Base-by-base conservation (phyloP, 495 filamentous ascomycete species). In the Choiromyces venosus region DNA sequence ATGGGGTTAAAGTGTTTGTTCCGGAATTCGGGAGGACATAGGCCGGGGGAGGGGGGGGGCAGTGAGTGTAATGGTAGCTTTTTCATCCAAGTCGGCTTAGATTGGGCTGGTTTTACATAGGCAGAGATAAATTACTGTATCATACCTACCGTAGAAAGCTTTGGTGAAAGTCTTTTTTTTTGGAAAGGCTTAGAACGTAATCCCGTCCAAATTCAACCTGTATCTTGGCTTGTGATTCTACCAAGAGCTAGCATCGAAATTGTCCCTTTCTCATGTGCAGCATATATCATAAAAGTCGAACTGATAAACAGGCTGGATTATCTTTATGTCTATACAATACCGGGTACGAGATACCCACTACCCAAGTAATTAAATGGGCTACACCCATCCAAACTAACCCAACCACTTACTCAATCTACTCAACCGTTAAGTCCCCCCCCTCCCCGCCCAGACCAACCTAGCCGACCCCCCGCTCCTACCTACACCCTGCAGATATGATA, bases 1-100 rank as follows among this genome's bases (percentile, higher is more conserved):
- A 71, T 9, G 90, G 90, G 2, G 85, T 89, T 5, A 84, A 82
- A 74, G 83, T 86, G 0, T 92, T 87, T 79, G 87, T 91, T 82
- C 87, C 90, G 8, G 91, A 93, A 66, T 89, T 86, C 78, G 84
- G 85, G 21, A 79, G 78, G 65, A 14, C 25, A 29, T 61, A 61
- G 52, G 52, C 25, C n/a, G n/a, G 25, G 40, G 40, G 18, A 42
- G 12, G 18, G 10, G 18, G 18, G 18, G 14, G 40, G 14, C 40
- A 18, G 10, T 42, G 14, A 2, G 10, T 42, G 40, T 42, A 16
- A 16, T 42, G 40, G 40, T n/a, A n/a, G n/a, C n/a, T 4, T 42
- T 42, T 42, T 42, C 40, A 42, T 42, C 40, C 18, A 10, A 16
- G 14, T 42, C 10, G 18, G 2, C 10, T 40, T 42, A 16, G 40